phyloP scores from a whole-genome alignment of 2,329 filamentous ascomycete species.

The Aspergillus fumigatus region DNA sequence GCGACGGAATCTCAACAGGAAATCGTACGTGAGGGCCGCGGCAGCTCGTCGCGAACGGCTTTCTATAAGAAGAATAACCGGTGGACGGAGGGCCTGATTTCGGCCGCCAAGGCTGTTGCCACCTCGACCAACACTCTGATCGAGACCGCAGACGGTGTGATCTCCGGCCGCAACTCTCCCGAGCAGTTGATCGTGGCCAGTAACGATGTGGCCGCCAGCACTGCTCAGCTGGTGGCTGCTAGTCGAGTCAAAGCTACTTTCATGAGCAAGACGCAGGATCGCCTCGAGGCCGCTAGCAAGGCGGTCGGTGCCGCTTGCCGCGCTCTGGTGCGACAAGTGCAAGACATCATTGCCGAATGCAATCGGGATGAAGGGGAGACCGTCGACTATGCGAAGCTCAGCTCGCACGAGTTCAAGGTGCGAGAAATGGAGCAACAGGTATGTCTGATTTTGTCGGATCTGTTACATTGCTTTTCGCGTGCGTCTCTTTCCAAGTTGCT shows the following conservation, averaged over 20 bases:
- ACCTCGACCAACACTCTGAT: conserved; percentile 92
- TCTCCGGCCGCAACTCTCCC: conserved; percentile 84
- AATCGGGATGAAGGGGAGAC: conserved; percentile 71
- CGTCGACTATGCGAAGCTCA: conserved; percentile 83
- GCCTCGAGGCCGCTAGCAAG: conserved; percentile 84
- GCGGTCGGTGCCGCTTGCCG: conserved; percentile 87
- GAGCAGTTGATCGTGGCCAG: conserved; percentile 97
- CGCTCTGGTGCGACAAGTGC: conserved; percentile 84
- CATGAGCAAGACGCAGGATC: conserved; percentile 95
- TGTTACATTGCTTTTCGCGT: not conserved
- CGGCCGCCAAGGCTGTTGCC: conserved; percentile 93
- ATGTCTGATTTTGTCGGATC: conserved; percentile 33
- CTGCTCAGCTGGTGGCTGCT: conserved; percentile 92
- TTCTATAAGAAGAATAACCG: conserved; percentile 99
- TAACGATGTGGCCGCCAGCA: conserved; percentile 93
- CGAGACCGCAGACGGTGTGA: conserved; percentile 94
- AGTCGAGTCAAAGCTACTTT: conserved; percentile 95
- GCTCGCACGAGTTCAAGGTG: conserved; percentile 95
- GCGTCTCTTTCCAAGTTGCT: not conserved
- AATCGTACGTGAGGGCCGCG: conserved; percentile 89
- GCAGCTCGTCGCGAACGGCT: conserved; percentile 78
- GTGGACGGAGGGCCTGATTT: conserved; percentile 97
- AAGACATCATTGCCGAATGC: conserved; percentile 86
- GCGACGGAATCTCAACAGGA: conserved; percentile 91
- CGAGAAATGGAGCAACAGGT: conserved; percentile 99